Base-by-base conservation (phyloP, 1,139 yeast genomes). In the Yamadazyma mexicana region DNA sequence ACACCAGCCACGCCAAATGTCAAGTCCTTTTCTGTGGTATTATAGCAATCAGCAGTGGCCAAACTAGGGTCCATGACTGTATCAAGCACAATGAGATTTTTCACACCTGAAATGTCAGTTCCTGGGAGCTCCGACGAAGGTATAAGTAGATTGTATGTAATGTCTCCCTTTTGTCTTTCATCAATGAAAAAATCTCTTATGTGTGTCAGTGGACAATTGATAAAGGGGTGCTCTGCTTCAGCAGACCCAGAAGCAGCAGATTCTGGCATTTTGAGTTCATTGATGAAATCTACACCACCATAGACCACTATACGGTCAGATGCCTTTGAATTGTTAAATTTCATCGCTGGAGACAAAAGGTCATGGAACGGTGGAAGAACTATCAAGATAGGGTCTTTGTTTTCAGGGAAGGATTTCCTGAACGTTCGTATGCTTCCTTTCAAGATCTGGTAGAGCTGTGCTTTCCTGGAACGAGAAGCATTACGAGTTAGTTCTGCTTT, bases 51-150 rank as follows among this genome's bases (percentile, higher is more conserved):
- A 16, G 43, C 23, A 18, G 52, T 47, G 5, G 65, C 64, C 14
- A 51, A 38, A 38, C 57, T 61, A 2, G 62, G 62, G 12, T 57
- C 38, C 11, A 34, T 11, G 3, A 56, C 62, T 12, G 56, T 37
- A n/a, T 64, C 66, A 23, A 53, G 37, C 3, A 61, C 35, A 2
- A 60, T 40, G 25, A 61, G 37, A 31, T 57, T 51, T 10, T 52
- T 36, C 12, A 47, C 39, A 6, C 47, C 47, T 11, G 33, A 10
- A 4, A 52, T 30, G 7, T 45, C 46, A 14, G 42, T 37, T 0
- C 62, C 64, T 3, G 61, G 43, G 12, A 59, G 34, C 27, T 58
- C 58, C 16, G 43, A 29, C 0, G 56, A 45, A 3, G 46, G 45
- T 7, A 49, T 25, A 14, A 33, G 15, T 3, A 44, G 27, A 27